Percentiles rank a stretch among this genome's conserved stretches.
phyloP scores from a whole-genome alignment of 2,329 filamentous ascomycete genomes.

The Penicillium sp. region DNA sequence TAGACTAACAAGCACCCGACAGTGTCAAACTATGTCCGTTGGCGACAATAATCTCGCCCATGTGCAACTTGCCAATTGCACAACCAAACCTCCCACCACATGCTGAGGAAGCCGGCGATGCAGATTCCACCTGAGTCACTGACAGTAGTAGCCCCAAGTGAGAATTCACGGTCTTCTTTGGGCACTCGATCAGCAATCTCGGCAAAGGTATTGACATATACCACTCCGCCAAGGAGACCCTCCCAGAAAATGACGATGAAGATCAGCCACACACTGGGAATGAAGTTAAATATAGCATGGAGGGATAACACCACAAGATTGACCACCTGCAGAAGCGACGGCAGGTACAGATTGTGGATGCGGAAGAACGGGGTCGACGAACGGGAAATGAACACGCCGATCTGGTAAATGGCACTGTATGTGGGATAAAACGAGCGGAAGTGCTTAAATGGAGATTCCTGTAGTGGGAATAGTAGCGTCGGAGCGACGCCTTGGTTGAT shows the following conservation, averaged over 20 bases:
- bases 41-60: conserved; percentile 70
- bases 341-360: conserved; percentile 74
- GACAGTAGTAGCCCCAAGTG: conserved; percentile 81
- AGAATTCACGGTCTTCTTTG: conserved; percentile 79
- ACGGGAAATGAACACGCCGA: conserved; percentile 90
- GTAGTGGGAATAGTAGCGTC: conserved; percentile 79
- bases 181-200: conserved; percentile 84
- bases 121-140: conserved; percentile 91
- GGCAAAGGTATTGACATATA: conserved; percentile 95
- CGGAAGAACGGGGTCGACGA: conserved; percentile 85
- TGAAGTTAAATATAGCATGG: conserved; percentile 74
- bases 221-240: conserved; percentile 80
- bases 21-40: conserved; percentile 18
- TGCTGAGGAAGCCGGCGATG: conserved; percentile 77
- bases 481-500: conserved; percentile 95
- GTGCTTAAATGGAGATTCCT: conserved; percentile 69
- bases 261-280: conserved; percentile 81
- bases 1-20: not conserved
- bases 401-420: conserved; percentile 91
- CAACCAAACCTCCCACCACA: conserved; percentile 74
- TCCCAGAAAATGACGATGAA: conserved; percentile 91
- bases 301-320: conserved; percentile 71
- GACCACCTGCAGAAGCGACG: conserved; percentile 72
- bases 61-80: conserved; percentile 81
- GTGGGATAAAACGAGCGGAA: conserved; percentile 90